phyloP scores from a whole-genome alignment of 2,329 filamentous ascomycete species.

The Coniochaeta pulveracea region DNA sequence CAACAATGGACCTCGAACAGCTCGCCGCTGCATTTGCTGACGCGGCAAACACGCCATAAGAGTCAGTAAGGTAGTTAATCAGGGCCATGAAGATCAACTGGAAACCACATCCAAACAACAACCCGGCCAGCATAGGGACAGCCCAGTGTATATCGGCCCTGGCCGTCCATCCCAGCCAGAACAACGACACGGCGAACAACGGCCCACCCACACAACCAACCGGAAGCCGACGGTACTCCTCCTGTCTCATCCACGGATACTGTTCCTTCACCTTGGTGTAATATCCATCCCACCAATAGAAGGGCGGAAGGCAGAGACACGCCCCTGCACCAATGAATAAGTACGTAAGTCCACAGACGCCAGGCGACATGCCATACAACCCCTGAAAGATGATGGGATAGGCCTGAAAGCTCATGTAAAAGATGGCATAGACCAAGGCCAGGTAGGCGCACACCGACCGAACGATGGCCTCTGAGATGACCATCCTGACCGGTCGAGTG shows the following conservation, averaged over 20 bases:
- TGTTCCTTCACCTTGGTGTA: conserved; percentile 34
- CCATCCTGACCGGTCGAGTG: conserved; percentile 62
- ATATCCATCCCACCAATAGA: conserved; percentile 53
- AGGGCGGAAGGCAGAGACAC: conserved; percentile 44
- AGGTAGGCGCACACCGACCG: conserved; percentile 59
- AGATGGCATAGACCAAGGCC: conserved; percentile 55
- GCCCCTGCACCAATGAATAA: conserved; percentile 57
- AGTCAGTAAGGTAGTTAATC: conserved; percentile 54
- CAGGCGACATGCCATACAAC: conserved; percentile 51
- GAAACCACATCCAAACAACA: conserved; percentile 51
- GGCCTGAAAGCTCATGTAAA: conserved; percentile 66
- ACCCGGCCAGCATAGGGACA: conserved; percentile 46
- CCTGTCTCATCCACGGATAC: conserved; percentile 46
- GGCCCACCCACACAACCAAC: conserved; percentile 62
- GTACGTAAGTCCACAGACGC: conserved; percentile 56
- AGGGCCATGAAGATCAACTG: conserved; percentile 53
- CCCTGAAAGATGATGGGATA: conserved; percentile 59
- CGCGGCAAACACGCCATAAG: conserved; percentile 55
- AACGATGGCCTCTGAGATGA: conserved; percentile 61
- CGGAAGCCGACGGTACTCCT: conserved; percentile 60
- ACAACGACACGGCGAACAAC: conserved; percentile 42
- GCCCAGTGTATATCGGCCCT: conserved; percentile 34
- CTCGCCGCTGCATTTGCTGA: conserved; percentile 41
- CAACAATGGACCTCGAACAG: conserved; percentile 35
- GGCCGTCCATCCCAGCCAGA: conserved; percentile 53